Conservation (phyloP, 2,329 filamentous ascomycete species). For the Colletotrichum lentis region DNA sequence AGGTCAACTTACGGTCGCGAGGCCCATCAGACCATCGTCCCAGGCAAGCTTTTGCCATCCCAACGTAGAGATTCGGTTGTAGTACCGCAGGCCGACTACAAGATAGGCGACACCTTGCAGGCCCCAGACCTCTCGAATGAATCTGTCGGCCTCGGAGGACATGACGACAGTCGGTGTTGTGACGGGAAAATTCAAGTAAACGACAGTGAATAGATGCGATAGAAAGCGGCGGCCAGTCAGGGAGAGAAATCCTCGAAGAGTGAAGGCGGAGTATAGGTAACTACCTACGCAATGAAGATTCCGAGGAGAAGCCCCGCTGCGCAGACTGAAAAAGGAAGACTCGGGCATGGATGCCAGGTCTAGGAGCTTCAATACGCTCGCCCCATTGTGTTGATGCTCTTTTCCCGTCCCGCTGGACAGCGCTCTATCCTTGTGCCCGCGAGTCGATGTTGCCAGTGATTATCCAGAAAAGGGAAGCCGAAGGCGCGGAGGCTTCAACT, state of each 20-base stretch:
- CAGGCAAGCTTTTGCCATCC: conserved; percentile 27
- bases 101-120: conserved; percentile 33
- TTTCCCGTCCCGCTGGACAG: background rate
- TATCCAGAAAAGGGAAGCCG: too few relatives aligned
- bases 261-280: background rate
- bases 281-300: background rate
- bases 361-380: background rate
- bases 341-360: background rate
- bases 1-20: conserved; percentile 20
- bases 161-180: background rate
- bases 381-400: too few relatives aligned
- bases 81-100: conserved; percentile 35
- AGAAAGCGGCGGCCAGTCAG: background rate
- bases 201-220: too few relatives aligned
- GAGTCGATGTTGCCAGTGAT: too few relatives aligned
- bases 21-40: conserved; percentile 34
- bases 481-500: too few relatives aligned
- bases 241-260: background rate
- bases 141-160: conserved; percentile 23
- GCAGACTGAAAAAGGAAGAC: too few relatives aligned
- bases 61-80: conserved; percentile 23
- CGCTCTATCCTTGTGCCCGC: too few relatives aligned
- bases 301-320: background rate
- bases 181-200: background rate
- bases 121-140: conserved; percentile 38